Conservation (phyloP, 768 basidiomycete genomes). For the Pleurotus pulmonarius region DNA sequence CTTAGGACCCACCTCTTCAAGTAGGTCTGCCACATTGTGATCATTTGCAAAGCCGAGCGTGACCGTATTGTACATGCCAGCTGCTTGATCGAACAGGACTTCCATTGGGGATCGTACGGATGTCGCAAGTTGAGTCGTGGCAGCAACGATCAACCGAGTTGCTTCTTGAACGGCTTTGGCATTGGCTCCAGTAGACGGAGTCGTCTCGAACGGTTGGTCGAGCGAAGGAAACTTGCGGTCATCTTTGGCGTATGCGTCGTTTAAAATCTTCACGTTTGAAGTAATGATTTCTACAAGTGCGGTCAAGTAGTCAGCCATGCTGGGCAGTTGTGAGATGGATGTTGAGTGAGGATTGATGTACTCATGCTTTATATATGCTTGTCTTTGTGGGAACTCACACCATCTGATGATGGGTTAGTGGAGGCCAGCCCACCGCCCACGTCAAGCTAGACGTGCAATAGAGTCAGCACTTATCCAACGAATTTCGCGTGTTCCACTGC, state of each 20-base stretch:
- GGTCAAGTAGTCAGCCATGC: background rate
- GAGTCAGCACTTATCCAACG: no score
- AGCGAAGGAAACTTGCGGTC: slow-evolving; percentile 18
- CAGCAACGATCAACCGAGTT: slow-evolving; percentile 22
- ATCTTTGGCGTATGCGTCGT: slow-evolving; percentile 11
- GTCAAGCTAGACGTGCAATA: no score
- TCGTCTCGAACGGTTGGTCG: slow-evolving; percentile 16
- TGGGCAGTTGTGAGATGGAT: background rate
- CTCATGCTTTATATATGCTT: no score
- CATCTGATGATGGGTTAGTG: no score
- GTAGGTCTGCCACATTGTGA: slow-evolving; percentile 32
- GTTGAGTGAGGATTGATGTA: background rate
- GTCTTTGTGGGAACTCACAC: no score
- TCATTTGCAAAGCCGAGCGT: slow-evolving; percentile 23
- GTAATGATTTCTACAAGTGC: slow-evolving; percentile 14
- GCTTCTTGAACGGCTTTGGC: slow-evolving; percentile 19
- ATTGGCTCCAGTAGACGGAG: slow-evolving; percentile 17
- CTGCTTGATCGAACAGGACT: slow-evolving; percentile 17
- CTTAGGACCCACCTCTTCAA: slow-evolving; percentile 33
- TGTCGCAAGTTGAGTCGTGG: slow-evolving; percentile 25
- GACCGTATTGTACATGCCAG: slow-evolving; percentile 22
- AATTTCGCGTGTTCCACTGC: no score
- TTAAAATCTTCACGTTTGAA: slow-evolving; percentile 17
- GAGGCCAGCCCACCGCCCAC: no score
- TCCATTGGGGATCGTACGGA: slow-evolving; percentile 21